Conservation (phyloP, 768 basidiomycete genomes). For the Suillus luteus region DNA sequence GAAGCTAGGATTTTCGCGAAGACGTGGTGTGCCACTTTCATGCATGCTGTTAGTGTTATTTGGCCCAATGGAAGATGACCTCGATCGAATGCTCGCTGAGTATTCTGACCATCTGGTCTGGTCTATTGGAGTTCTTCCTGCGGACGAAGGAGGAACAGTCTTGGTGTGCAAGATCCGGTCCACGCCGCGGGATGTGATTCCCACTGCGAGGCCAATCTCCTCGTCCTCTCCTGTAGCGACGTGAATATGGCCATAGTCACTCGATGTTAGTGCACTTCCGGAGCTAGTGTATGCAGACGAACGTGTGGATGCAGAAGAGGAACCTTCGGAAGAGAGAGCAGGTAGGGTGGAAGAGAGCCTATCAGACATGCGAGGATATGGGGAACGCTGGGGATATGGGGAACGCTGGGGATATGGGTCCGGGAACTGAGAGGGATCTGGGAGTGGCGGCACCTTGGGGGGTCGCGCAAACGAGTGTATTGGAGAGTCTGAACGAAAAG, state of each 20-base stretch:
- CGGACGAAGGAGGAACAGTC: slow-evolving; percentile 43
- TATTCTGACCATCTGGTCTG: slow-evolving; percentile 78
- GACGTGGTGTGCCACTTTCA: slow-evolving; percentile 44
- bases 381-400: slow-evolving; percentile 64
- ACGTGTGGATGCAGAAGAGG: slow-evolving; percentile 70
- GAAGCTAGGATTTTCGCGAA: slow-evolving; percentile 70
- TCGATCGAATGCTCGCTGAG: slow-evolving; percentile 62
- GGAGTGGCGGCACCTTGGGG: slow-evolving; percentile 48
- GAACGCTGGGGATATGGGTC: slow-evolving; percentile 71
- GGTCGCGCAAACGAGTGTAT: slow-evolving; percentile 43
- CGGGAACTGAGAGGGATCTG: slow-evolving; percentile 69
- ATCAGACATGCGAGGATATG: slow-evolving; percentile 41
- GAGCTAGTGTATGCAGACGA: slow-evolving; percentile 80
- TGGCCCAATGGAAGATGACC: slow-evolving; percentile 67
- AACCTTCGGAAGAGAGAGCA: slow-evolving; percentile 68
- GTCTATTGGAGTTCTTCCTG: slow-evolving; percentile 58
- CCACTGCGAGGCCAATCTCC: slow-evolving; percentile 50
- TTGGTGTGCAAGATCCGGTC: slow-evolving; percentile 63
- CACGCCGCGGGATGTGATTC: slow-evolving; percentile 67
- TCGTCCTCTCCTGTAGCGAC: slow-evolving; percentile 65
- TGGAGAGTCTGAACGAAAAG: slow-evolving; percentile 38
- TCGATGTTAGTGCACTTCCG: slow-evolving; percentile 59
- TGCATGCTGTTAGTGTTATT: slow-evolving; percentile 41
- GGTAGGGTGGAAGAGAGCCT: slow-evolving; percentile 45
- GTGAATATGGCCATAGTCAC: slow-evolving; percentile 66